These are phyloP conservation scores for Dillenia turbinata DNA, from an alignment of 164 flowering plant species.

Conservation along the genomic window DNA sequence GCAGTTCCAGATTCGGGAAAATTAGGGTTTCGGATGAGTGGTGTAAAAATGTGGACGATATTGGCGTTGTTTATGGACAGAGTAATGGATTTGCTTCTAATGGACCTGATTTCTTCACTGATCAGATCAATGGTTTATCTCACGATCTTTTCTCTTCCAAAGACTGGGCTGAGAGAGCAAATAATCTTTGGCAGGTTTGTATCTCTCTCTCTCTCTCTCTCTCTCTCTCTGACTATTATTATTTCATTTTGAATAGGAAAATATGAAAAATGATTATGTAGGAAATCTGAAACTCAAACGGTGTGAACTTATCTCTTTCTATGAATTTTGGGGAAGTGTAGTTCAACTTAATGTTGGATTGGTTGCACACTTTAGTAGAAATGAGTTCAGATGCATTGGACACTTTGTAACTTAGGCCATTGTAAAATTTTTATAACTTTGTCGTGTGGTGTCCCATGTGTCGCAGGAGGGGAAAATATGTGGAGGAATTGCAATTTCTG, in stretches of 20 bases:
- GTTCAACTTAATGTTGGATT: no score
- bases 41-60: slow-evolving; percentile 19
- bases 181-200: slow-evolving; percentile 57
- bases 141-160: slow-evolving; percentile 44
- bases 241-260: background rate
- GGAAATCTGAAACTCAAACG: no score
- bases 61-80: slow-evolving; percentile 21
- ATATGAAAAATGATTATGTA: no score
- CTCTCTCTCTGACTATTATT: background rate
- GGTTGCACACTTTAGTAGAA: no score
- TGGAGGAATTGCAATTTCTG: no score
- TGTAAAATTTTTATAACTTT: no score
- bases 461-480: no score
- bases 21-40: slow-evolving; percentile 32
- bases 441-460: no score
- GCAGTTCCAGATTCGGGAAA: slow-evolving; percentile 28
- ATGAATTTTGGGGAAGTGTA: no score
- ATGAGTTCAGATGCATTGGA: no score
- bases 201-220: background rate
- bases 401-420: no score
- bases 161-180: slow-evolving; percentile 50
- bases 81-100: slow-evolving; percentile 18
- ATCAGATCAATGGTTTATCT: slow-evolving; percentile 26
- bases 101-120: background rate
- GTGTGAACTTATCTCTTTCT: no score